Base-by-base conservation (phyloP, 2,329 filamentous ascomycete species). In the Davidsoniella neocaledoniae region DNA sequence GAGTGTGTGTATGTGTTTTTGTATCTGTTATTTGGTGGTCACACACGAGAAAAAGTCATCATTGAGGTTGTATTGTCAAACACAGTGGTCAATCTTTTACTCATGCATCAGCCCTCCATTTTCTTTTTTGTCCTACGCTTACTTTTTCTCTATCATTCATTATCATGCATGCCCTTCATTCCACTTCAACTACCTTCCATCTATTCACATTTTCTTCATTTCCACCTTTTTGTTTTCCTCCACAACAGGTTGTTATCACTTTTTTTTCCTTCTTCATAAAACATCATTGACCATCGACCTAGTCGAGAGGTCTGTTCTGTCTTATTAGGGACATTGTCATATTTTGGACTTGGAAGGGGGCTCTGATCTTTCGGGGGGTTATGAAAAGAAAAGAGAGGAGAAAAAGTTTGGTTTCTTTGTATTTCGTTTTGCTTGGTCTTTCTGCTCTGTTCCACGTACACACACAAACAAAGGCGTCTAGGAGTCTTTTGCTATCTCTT, bases 401-500 rank as follows among this genome's bases (percentile, higher is more conserved):
- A 16, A 51, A 53, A 50, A 53, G 48, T 42, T 43, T 47, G 51
- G 44, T 53, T 53, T 46, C 36, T 50, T 46, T 46, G 37, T 44
- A 33, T 46, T 46, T 43, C 26, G 5, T 2, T 37, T 37, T 38
- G 19, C 29, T 33, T 37, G 43, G 21, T 46, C 43, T 46, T 46
- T 38, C 33, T 19, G 21, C 17, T 19, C 38, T 49, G 33, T 39
- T 50, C 21, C 48, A 43, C 41, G 26, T 23, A 50, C 39, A 50
- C 41, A 44, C 50, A 50, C 29, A 52, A 44, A 52, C 44, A 51
- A 37, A 45, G 50, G 50, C 50, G 50, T 52, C 50, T 38, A 49
- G 50, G 50, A 52, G 50, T 52, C 50, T 49, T 45, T 50, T 51
- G 43, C 41, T 39, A 40, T 49, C 43, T 43, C 46, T 48, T 52